These are phyloP conservation scores for Parmelia sp. DNA, from an alignment of 495 filamentous ascomycete genomes.

Conservation along the genomic window DNA sequence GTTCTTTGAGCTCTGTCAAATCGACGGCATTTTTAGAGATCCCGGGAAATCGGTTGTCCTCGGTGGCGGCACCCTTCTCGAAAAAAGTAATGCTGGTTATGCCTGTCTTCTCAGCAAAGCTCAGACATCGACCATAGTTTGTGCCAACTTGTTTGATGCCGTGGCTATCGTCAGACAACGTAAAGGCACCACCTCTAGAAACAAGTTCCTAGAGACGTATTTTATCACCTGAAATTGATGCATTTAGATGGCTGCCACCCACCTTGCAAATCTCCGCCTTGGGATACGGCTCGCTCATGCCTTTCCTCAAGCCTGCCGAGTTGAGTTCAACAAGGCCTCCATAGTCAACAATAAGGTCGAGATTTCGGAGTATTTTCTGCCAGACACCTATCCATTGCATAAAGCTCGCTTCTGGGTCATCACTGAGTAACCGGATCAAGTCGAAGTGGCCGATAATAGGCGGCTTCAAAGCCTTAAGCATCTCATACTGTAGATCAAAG, in stretches of 20 bases:
- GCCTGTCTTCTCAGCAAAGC: conserved; percentile 48
- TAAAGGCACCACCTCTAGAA: conserved; percentile 67
- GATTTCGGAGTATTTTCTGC: conserved; percentile 64
- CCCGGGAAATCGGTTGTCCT: conserved; percentile 39
- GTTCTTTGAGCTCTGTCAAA: conserved; percentile 29
- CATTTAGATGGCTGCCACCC: conserved; percentile 22
- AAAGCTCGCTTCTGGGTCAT: conserved; percentile 56
- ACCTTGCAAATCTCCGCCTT: conserved; percentile 71
- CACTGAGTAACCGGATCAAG: conserved; percentile 73
- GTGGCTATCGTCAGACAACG: conserved; percentile 88
- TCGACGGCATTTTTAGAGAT: conserved; percentile 31
- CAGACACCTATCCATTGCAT: conserved; percentile 56
- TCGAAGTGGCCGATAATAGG: conserved; percentile 90
- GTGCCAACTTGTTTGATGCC: conserved; percentile 70
- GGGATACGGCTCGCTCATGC: conserved; percentile 85
- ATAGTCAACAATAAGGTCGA: conserved; percentile 61
- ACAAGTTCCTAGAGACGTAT: conserved; percentile 46
- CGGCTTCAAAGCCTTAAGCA: conserved; percentile 69
- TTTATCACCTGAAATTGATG: neutral
- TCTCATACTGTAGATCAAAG: conserved; percentile 77
- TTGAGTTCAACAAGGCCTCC: conserved; percentile 86
- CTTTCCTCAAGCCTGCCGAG: conserved; percentile 78
- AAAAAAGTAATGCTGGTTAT: conserved; percentile 43
- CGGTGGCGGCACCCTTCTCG: conserved; percentile 23
- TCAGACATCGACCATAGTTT: conserved; percentile 55